Evolutionary conservation across 108 stramenopile species (phyloP).

Genomic region (Cyclotella distinguenda): DNA sequence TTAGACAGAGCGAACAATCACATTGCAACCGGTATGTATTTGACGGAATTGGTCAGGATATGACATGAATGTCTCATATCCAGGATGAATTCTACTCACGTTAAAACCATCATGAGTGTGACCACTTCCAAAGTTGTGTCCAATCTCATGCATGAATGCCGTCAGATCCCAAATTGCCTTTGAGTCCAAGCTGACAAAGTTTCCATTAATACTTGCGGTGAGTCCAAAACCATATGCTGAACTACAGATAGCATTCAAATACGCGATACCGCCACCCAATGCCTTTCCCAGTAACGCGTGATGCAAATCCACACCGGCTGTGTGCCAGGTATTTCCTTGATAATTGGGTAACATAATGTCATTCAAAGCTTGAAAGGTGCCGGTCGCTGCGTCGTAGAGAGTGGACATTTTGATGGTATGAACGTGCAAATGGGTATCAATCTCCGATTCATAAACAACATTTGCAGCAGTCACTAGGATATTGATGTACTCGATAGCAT

Average conservation of each 20-base stretch:
- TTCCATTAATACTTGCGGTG: slow-evolving; percentile 4
- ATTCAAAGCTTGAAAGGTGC: slow-evolving; percentile 3
- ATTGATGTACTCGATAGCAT: slow-evolving; percentile 20
- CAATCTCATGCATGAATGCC: slow-evolving; percentile 16
- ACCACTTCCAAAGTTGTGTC: not conserved
- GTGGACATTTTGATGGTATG: not conserved
- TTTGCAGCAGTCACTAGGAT: slow-evolving; percentile 21
- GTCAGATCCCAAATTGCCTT: slow-evolving; percentile 18
- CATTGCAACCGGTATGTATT: no score
- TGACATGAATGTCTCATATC: no score
- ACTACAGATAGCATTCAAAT: slow-evolving; percentile 13
- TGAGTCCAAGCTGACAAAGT: slow-evolving; percentile 1
- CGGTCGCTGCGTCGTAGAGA: slow-evolving; percentile 2
- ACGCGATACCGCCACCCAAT: slow-evolving; percentile 22
- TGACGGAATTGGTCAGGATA: no score
- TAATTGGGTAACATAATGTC: slow-evolving; percentile 6
- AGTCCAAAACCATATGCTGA: slow-evolving; percentile 12
- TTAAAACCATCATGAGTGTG: no score
- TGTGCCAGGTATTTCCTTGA: not conserved
- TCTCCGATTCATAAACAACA: slow-evolving; percentile 22
- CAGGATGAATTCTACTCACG: no score
- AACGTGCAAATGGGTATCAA: slow-evolving; percentile 23
- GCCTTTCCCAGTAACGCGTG: slow-evolving; percentile 19
- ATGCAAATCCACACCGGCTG: slow-evolving; percentile 9
- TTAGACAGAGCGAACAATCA: not conserved